Evolutionary conservation across 345 rosid genomes (phyloP).

Genomic region (Lepidium africanum): DNA sequence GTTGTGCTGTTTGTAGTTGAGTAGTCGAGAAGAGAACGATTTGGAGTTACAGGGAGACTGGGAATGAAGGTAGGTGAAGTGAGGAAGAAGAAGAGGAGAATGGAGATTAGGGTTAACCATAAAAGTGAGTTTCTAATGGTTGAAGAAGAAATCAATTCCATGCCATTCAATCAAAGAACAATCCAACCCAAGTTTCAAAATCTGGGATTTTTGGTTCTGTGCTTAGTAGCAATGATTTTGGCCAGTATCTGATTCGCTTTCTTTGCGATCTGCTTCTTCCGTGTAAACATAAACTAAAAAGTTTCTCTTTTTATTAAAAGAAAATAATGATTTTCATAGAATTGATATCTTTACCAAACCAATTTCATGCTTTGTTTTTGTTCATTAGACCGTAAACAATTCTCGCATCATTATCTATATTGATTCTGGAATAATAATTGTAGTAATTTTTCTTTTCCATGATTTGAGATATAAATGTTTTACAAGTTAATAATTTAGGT

Average conservation of each 20-base stretch:
- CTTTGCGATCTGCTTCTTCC: slow-evolving; percentile 16
- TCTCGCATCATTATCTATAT: too few species aligned
- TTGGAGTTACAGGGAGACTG: slow-evolving; percentile 25
- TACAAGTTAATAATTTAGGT: too few species aligned
- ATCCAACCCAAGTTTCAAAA: neutral
- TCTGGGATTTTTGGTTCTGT: neutral
- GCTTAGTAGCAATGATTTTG: neutral
- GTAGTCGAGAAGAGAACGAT: slow-evolving; percentile 41
- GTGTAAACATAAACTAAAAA: neutral
- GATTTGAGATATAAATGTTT: too few species aligned
- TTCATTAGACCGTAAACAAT: too few species aligned
- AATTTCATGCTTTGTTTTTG: too few species aligned
- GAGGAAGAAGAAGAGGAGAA: slow-evolving; percentile 51
- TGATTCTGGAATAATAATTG: too few species aligned
- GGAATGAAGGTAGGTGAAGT: slow-evolving; percentile 1
- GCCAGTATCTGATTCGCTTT: neutral
- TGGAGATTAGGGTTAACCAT: slow-evolving; percentile 39
- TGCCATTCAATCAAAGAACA: slow-evolving; percentile 29
- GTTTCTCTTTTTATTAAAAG: neutral
- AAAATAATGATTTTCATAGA: neutral
- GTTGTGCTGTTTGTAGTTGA: neutral
- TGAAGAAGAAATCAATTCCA: slow-evolving; percentile 42
- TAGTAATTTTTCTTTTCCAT: too few species aligned
- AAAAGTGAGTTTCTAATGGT: slow-evolving; percentile 33
- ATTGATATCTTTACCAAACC: too few species aligned